Evolutionary conservation across 1,139 yeast species (phyloP).

Genomic region (Barnettozyma hawaiiensis): DNA sequence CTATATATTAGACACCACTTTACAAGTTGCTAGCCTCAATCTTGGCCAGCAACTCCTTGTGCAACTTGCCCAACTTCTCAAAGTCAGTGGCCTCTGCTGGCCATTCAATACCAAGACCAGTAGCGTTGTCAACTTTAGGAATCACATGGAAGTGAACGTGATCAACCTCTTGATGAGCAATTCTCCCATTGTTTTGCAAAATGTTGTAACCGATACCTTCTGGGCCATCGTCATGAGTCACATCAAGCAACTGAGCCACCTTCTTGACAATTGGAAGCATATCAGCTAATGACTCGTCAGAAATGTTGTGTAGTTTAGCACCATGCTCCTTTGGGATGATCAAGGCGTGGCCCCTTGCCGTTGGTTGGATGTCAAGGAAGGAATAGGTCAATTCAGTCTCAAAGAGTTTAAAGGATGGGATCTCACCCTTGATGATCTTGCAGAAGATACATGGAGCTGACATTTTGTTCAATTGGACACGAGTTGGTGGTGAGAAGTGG

Average conservation of each 20-base stretch:
- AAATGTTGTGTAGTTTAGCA: constrained; percentile 82
- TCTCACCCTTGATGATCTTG: constrained; percentile 87
- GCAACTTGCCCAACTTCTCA: constrained; percentile 60
- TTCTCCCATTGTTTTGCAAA: constrained; percentile 85
- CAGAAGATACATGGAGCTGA: constrained; percentile 77
- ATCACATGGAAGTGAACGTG: constrained; percentile 96
- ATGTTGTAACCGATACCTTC: constrained; percentile 82
- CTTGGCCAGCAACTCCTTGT: constrained; percentile 53
- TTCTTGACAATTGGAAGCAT: constrained; percentile 83
- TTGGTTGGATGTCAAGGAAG: constrained; percentile 89
- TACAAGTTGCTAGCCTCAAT: constrained; percentile 31
- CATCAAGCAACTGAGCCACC: constrained; percentile 61
- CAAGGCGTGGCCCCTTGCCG: constrained; percentile 80
- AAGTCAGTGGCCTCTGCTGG: constrained; percentile 77
- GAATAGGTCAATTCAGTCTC: constrained; percentile 79
- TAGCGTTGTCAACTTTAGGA: constrained; percentile 65
- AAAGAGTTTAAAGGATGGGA: constrained; percentile 81
- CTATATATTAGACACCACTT: background rate
- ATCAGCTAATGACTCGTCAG: constrained; percentile 84
- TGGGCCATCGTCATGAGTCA: constrained; percentile 58
- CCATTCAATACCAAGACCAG: constrained; percentile 89
- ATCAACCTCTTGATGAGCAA: constrained; percentile 91
- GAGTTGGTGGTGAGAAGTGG: too few relatives aligned
- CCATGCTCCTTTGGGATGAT: constrained; percentile 92
- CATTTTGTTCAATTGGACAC: constrained; percentile 21